Evolutionary conservation across 345 rosid genomes (phyloP).

Genomic region (Excoecaria cochinchinensis): DNA sequence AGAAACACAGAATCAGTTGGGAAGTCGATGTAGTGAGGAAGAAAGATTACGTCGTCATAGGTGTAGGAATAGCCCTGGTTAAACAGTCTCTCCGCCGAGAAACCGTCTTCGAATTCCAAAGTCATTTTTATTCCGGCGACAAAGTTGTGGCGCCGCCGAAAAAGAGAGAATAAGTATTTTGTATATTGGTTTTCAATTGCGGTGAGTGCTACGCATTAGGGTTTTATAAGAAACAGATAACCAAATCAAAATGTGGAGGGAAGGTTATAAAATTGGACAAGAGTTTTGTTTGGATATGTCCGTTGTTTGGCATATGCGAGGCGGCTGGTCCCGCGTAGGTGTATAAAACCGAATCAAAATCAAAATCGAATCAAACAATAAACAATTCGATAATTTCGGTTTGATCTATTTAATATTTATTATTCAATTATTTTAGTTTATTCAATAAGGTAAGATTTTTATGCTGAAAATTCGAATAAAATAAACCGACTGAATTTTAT

Average conservation of each 20-base stretch:
- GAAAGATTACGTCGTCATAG: constrained; percentile 86
- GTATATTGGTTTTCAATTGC: neutral
- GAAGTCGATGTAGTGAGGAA: constrained; percentile 91
- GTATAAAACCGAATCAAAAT: too few relatives aligned
- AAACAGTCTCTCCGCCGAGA: constrained; percentile 60
- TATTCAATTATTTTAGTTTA: too few relatives aligned
- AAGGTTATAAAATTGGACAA: neutral
- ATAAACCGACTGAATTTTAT: too few relatives aligned
- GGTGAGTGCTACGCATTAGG: neutral
- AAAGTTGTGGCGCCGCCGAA: neutral
- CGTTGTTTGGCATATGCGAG: too few relatives aligned
- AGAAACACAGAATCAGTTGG: constrained; percentile 75
- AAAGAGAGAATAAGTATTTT: neutral
- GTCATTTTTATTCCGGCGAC: constrained; percentile 7
- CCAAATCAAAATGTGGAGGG: constrained; percentile 19
- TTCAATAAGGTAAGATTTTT: too few relatives aligned
- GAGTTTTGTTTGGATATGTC: too few relatives aligned
- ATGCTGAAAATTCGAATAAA: too few relatives aligned
- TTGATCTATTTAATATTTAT: too few relatives aligned
- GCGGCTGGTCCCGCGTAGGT: too few relatives aligned
- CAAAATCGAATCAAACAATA: too few relatives aligned
- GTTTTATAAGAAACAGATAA: neutral
- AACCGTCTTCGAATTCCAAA: constrained; percentile 56
- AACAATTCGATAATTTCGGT: too few relatives aligned
- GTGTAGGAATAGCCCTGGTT: constrained; percentile 80